phyloP scores from a whole-genome alignment of 345 rosid genomes.

The Populus davidiana region DNA sequence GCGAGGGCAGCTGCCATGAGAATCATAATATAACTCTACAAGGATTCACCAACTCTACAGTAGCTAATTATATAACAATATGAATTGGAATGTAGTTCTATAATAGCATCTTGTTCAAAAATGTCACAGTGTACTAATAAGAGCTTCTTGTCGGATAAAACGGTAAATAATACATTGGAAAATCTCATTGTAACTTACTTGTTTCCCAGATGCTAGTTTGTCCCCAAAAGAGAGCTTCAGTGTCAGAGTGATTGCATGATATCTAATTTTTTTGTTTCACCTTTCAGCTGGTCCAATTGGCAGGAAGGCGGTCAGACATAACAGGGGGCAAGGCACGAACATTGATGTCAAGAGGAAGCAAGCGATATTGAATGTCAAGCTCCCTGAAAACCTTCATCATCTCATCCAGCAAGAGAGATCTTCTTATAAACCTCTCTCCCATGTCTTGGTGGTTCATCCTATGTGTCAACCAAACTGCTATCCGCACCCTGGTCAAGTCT shows the following conservation, averaged over 20 bases:
- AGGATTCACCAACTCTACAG: not conserved
- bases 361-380: conserved; percentile 27
- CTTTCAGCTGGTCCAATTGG: conserved; percentile 12
- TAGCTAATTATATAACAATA: not conserved
- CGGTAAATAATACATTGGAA: not conserved
- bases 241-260: not conserved
- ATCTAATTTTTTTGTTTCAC: not conserved
- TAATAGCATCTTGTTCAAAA: not conserved
- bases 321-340: conserved; percentile 23
- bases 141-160: not conserved
- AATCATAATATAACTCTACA: not conserved
- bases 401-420: conserved; percentile 33
- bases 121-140: not conserved
- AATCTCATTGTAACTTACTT: not conserved
- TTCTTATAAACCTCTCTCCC: conserved; percentile 30
- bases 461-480: conserved; percentile 25
- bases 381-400: conserved; percentile 28
- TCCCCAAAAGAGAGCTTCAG: not conserved
- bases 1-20: not conserved
- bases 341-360: conserved; percentile 31
- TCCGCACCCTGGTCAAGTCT: conserved; percentile 19
- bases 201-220: not conserved
- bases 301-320: conserved; percentile 20
- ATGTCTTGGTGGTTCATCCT: conserved; percentile 38
- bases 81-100: not conserved